Evolutionary conservation across 768 basidiomycete genomes (phyloP).

Genomic region (Gloeostereum incarnatum): DNA sequence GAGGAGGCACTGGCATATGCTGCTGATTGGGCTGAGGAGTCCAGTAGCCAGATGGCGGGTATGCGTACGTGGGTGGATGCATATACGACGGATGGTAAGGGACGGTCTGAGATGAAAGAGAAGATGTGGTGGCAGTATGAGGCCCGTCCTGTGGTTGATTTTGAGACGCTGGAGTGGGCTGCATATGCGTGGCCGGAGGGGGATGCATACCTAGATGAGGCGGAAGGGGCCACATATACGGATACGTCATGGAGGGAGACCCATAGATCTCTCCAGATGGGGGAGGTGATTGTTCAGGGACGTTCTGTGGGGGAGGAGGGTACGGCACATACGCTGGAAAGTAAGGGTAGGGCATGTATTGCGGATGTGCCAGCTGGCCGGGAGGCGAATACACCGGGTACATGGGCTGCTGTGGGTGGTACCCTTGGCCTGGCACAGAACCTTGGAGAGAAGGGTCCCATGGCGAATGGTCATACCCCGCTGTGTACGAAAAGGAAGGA

Average conservation of each 20-base stretch:
- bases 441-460: slow-evolving; percentile 33
- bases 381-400: slow-evolving; percentile 44
- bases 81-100: slow-evolving; percentile 22
- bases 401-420: slow-evolving; percentile 38
- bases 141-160: too few relatives aligned
- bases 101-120: background rate
- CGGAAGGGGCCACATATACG: slow-evolving; percentile 6
- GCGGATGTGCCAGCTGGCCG: slow-evolving; percentile 20
- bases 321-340: slow-evolving; percentile 28
- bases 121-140: slow-evolving; percentile 1
- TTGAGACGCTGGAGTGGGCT: slow-evolving; percentile 11
- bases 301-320: slow-evolving; percentile 21
- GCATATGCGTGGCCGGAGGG: slow-evolving; percentile 12
- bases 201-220: slow-evolving; percentile 6
- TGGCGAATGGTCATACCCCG: slow-evolving; percentile 56
- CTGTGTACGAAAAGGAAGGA: slow-evolving; percentile 67
- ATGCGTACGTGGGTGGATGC: slow-evolving; percentile 20
- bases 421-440: slow-evolving; percentile 28
- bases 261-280: slow-evolving; percentile 15
- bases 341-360: slow-evolving; percentile 32
- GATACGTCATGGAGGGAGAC: slow-evolving; percentile 1
- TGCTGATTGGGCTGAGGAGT: slow-evolving; percentile 19
- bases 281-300: slow-evolving; percentile 19
- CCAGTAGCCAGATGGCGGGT: slow-evolving; percentile 24
- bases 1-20: slow-evolving; percentile 15